phyloP scores from a whole-genome alignment of 306 rosid genomes.

The Cajanus cajan region DNA sequence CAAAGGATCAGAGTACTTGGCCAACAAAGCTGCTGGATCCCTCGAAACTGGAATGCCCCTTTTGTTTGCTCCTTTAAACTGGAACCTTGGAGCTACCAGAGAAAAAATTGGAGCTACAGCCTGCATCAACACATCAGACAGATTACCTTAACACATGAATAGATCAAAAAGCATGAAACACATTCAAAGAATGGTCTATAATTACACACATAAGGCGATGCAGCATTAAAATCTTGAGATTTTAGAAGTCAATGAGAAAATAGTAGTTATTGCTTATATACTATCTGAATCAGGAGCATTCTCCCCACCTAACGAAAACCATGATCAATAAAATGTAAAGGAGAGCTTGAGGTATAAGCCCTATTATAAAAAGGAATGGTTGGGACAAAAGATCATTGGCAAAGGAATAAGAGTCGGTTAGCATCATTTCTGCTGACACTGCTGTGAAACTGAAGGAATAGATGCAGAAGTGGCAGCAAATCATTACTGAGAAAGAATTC shows the following conservation, averaged over 20 bases:
- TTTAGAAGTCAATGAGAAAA: not conserved
- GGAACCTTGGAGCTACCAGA: slow-evolving; percentile 78
- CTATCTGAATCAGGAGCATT: not conserved
- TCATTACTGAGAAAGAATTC: too few species aligned
- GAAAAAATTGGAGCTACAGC: slow-evolving; percentile 92
- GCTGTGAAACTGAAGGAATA: too few species aligned
- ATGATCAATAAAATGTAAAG: not conserved
- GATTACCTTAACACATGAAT: not conserved
- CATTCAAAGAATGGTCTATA: not conserved
- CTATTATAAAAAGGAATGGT: not conserved
- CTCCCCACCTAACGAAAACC: not conserved
- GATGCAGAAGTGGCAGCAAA: too few species aligned
- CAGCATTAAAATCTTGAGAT: not conserved
- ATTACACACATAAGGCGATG: not conserved
- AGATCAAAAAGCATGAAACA: not conserved
- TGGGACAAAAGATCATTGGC: not conserved
- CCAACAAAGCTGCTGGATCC: slow-evolving; percentile 89
- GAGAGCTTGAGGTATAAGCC: not conserved
- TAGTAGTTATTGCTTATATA: not conserved
- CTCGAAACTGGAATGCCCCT: slow-evolving; percentile 98
- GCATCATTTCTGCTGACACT: too few species aligned
- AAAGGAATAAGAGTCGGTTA: not conserved
- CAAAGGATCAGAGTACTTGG: slow-evolving; percentile 92
- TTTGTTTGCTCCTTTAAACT: slow-evolving; percentile 96
- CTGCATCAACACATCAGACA: slow-evolving; percentile 40